These are phyloP conservation scores for Choiromyces venosus DNA, from an alignment of 495 filamentous ascomycete species.

Conservation along the genomic window DNA sequence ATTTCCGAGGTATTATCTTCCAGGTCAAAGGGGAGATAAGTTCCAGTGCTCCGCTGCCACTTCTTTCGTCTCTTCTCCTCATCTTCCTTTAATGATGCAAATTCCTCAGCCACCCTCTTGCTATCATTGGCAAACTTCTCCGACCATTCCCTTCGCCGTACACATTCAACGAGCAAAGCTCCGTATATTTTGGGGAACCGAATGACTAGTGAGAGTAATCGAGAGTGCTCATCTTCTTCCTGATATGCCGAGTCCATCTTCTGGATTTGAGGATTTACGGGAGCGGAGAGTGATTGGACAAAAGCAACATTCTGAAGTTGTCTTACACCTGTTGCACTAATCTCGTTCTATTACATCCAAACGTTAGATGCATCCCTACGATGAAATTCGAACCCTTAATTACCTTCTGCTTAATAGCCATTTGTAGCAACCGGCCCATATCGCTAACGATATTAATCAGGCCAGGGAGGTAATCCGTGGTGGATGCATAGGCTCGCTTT, in stretches of 20 bases:
- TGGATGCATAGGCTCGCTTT: slow-evolving; percentile 79
- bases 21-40: slow-evolving; percentile 51
- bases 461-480: slow-evolving; percentile 77
- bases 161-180: slow-evolving; percentile 74
- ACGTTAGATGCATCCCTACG: background rate
- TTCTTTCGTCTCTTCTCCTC: slow-evolving; percentile 81
- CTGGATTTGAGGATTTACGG: slow-evolving; percentile 63
- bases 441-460: slow-evolving; percentile 65
- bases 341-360: slow-evolving; percentile 48
- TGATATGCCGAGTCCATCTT: slow-evolving; percentile 59
- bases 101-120: slow-evolving; percentile 77
- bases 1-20: slow-evolving; percentile 56
- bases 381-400: background rate
- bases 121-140: slow-evolving; percentile 84
- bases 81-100: slow-evolving; percentile 83
- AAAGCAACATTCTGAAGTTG: slow-evolving; percentile 75
- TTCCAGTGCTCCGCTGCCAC: slow-evolving; percentile 76
- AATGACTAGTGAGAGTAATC: slow-evolving; percentile 66
- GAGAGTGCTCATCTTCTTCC: slow-evolving; percentile 65
- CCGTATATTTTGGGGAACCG: slow-evolving; percentile 84
- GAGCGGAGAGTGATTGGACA: slow-evolving; percentile 66
- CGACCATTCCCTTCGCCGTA: slow-evolving; percentile 80
- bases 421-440: slow-evolving; percentile 65
- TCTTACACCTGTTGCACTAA: slow-evolving; percentile 55
- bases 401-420: slow-evolving; percentile 56